These are phyloP conservation scores for Lolium multiflorum DNA, from an alignment of 176 grass and related monocot genomes.

Conservation along the genomic window DNA sequence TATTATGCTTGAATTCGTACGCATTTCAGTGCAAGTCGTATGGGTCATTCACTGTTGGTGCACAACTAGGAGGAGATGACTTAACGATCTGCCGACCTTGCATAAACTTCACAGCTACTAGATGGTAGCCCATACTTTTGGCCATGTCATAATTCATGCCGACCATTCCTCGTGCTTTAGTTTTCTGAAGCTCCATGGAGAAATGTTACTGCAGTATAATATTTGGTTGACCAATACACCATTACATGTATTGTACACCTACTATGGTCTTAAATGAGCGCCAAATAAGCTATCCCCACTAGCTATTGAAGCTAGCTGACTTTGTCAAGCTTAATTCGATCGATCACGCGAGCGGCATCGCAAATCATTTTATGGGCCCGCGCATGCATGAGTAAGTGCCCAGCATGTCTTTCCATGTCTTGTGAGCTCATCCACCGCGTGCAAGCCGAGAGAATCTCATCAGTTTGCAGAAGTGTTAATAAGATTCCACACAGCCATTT, in stretches of 20 bases:
- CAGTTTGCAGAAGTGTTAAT: neutral
- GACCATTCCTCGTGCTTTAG: no score
- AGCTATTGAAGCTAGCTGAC: constrained; percentile 25
- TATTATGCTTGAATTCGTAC: neutral
- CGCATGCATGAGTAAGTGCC: constrained; percentile 25
- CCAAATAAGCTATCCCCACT: constrained; percentile 32
- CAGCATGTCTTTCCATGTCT: constrained; percentile 26
- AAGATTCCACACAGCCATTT: constrained; percentile 18
- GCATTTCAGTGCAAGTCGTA: constrained; percentile 38
- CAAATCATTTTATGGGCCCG: neutral
- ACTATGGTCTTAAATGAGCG: constrained; percentile 23
- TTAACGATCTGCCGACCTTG: constrained; percentile 15
- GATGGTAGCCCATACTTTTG: constrained; percentile 11
- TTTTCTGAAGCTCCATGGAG: neutral
- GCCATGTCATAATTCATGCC: no score
- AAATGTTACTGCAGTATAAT: neutral
- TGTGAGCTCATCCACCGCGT: constrained; percentile 7
- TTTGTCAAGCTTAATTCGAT: neutral
- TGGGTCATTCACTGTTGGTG: neutral
- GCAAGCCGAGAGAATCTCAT: constrained; percentile 9
- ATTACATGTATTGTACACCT: neutral
- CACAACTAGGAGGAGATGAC: constrained; percentile 3
- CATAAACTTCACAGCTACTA: neutral
- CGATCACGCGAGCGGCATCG: constrained; percentile 2
- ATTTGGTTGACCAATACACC: constrained; percentile 35